phyloP scores from a whole-genome alignment of 2,329 filamentous ascomycete genomes.

The Eutypella sp. region DNA sequence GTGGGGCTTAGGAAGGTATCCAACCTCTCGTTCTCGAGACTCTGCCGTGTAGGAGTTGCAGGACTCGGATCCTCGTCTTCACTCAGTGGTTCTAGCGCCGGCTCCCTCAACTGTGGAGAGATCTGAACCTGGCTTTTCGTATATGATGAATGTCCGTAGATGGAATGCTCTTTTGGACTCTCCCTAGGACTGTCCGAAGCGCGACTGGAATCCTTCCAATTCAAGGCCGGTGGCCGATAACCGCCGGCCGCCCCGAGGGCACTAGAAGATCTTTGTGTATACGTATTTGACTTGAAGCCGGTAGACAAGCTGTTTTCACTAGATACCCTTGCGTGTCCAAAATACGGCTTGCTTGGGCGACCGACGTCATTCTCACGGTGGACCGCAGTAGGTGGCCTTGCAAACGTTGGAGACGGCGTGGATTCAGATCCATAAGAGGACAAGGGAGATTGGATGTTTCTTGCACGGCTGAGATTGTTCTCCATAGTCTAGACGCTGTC shows the following conservation, averaged over 20 bases:
- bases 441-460: slow-evolving; percentile 53
- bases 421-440: slow-evolving; percentile 39
- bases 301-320: slow-evolving; percentile 55
- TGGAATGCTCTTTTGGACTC: slow-evolving; percentile 9
- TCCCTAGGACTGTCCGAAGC: slow-evolving; percentile 29
- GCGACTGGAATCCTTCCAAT: slow-evolving; percentile 40
- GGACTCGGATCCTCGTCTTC: slow-evolving; percentile 43
- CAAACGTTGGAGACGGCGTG: slow-evolving; percentile 47
- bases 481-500: slow-evolving; percentile 71
- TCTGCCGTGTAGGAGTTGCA: slow-evolving; percentile 15
- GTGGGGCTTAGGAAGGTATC: slow-evolving; percentile 41
- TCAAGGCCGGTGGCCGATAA: slow-evolving; percentile 46
- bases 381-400: slow-evolving; percentile 35
- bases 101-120: slow-evolving; percentile 37
- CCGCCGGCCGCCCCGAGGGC: slow-evolving; percentile 56
- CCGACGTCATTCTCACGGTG: slow-evolving; percentile 23
- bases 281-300: slow-evolving; percentile 34
- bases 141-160: slow-evolving; percentile 16
- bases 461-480: slow-evolving; percentile 76
- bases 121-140: slow-evolving; percentile 30
- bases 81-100: slow-evolving; percentile 45
- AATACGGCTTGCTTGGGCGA: slow-evolving; percentile 24
- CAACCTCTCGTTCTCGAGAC: slow-evolving; percentile 27
- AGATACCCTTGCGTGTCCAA: slow-evolving; percentile 53
- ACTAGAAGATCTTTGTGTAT: slow-evolving; percentile 57